phyloP scores from a whole-genome alignment of 306 rosid species.

The Acacia acuminata region DNA sequence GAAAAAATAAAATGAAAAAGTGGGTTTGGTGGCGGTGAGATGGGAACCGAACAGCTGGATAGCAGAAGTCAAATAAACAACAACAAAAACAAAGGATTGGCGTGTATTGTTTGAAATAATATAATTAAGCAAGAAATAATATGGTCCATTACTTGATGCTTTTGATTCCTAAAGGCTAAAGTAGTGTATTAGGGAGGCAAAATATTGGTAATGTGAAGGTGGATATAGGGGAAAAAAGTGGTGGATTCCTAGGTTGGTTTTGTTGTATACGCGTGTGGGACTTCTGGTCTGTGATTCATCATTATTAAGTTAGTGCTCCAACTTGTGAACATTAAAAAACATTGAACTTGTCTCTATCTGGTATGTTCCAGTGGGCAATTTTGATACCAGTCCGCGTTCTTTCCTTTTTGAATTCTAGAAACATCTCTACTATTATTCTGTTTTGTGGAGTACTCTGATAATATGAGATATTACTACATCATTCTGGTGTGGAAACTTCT shows the following conservation, averaged over 20 bases:
- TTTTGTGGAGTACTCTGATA: neutral
- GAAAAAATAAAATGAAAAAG: neutral
- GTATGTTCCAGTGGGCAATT: neutral
- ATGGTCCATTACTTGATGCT: slow-evolving; percentile 40
- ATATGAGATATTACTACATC: neutral
- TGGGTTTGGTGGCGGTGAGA: slow-evolving; percentile 35
- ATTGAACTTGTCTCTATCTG: neutral
- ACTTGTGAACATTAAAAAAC: neutral
- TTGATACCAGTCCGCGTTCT: neutral
- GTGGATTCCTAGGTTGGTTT: slow-evolving; percentile 39
- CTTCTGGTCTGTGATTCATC: neutral
- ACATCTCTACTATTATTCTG: neutral
- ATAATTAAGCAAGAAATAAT: neutral
- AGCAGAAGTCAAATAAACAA: slow-evolving; percentile 26
- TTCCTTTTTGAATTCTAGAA: slow-evolving; percentile 20
- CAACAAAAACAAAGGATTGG: neutral
- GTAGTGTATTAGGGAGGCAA: neutral
- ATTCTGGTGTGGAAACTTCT: neutral
- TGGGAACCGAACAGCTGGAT: slow-evolving; percentile 38
- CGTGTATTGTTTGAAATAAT: neutral
- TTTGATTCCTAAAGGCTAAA: neutral
- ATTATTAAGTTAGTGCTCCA: slow-evolving; percentile 25
- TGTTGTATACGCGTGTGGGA: slow-evolving; percentile 8
- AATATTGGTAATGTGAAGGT: neutral
- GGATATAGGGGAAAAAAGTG: neutral